A percentile compares a stretch with the other conserved stretches of the same genome.
These are phyloP conservation scores for Litchi chinensis DNA, from an alignment of 345 rosid genomes.

Conservation along the genomic window DNA sequence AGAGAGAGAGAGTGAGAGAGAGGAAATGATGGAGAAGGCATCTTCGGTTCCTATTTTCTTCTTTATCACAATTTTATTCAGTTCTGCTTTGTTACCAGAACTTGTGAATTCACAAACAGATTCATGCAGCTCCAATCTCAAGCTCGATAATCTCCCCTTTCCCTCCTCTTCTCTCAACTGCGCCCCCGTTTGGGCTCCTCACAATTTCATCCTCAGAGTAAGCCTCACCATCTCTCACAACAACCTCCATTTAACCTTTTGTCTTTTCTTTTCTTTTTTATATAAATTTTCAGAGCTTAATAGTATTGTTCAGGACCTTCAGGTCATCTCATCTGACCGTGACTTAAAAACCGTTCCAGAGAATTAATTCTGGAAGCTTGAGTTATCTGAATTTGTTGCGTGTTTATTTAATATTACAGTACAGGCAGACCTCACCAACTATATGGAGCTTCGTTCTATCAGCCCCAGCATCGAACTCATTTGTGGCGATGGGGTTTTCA, in stretches of 20 bases:
- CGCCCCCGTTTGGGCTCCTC: constrained; percentile 45
- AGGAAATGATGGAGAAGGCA: constrained; percentile 11
- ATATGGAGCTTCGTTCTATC: constrained; percentile 86
- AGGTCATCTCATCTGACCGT: too few species aligned
- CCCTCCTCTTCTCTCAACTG: constrained; percentile 52
- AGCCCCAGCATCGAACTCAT: constrained; percentile 46
- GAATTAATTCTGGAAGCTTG: neutral
- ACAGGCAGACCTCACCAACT: constrained; percentile 32
- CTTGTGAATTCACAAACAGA: constrained; percentile 37
- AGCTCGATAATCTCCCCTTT: constrained; percentile 39
- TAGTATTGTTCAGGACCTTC: too few species aligned
- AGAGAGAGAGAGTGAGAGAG: neutral
- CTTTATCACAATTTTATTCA: constrained; percentile 8
- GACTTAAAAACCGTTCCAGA: neutral
- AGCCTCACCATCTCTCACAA: constrained; percentile 16
- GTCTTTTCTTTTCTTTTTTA: too few species aligned
- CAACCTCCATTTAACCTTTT: too few species aligned
- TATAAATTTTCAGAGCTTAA: too few species aligned
- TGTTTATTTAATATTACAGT: constrained; percentile 39
- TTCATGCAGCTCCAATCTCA: constrained; percentile 46
- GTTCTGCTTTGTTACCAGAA: neutral
- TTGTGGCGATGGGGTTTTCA: constrained; percentile 77
- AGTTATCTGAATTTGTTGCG: neutral
- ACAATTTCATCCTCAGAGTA: constrained; percentile 69
- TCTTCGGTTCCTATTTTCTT: neutral